Evolutionary conservation across 257 asterid genomes (phyloP).

Genomic region (Rubia yunnanensis): DNA sequence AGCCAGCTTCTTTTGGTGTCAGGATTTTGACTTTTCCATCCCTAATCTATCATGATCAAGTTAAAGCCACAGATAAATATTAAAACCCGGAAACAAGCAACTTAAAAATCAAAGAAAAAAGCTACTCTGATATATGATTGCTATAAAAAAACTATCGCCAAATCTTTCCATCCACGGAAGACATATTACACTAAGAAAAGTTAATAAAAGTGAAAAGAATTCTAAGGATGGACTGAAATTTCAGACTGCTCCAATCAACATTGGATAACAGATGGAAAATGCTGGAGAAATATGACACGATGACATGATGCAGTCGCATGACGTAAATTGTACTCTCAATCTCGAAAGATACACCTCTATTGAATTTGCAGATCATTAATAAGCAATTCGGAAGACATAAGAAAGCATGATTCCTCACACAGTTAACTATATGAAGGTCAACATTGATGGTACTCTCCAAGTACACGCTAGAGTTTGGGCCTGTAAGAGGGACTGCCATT

Average conservation of each 20-base stretch:
- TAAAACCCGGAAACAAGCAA: not conserved
- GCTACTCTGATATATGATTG: not conserved
- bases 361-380: not conserved
- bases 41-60: constrained; percentile 41
- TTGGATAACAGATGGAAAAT: not conserved
- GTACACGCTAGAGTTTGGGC: not conserved
- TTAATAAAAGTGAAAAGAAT: not conserved
- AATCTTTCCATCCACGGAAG: not conserved
- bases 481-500: not conserved
- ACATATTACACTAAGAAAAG: not conserved
- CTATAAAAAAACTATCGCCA: not conserved
- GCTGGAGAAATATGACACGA: not conserved
- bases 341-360: not conserved
- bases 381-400: not conserved
- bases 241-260: not conserved
- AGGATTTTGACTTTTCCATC: constrained; percentile 84
- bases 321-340: not conserved
- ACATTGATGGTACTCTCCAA: not conserved
- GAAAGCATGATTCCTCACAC: too few species aligned
- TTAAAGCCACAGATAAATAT: constrained; percentile 3
- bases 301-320: not conserved
- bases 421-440: not conserved
- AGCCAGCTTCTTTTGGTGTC: constrained; percentile 95
- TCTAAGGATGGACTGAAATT: not conserved
- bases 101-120: not conserved